Conservation (phyloP, 164 flowering plant species). For the Paratinospora sagittata region DNA sequence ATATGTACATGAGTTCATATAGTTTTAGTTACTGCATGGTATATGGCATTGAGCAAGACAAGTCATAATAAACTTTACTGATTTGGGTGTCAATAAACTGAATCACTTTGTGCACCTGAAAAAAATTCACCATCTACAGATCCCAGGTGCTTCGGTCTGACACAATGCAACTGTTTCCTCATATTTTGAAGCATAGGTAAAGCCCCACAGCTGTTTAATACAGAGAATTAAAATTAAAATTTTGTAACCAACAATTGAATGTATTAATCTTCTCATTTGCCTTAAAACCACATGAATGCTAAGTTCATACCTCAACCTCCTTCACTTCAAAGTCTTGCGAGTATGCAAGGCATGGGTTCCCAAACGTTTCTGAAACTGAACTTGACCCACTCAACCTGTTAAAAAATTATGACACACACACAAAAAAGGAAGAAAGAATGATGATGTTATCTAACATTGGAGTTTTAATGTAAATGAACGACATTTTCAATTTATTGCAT, state of each 20-base stretch:
- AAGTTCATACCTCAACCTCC: slow-evolving; percentile 74
- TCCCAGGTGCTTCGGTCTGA: slow-evolving; percentile 67
- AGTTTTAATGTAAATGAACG: background rate
- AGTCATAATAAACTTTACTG: too few species aligned
- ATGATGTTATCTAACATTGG: background rate
- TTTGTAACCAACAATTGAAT: background rate
- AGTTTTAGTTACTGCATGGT: background rate
- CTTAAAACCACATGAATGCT: background rate
- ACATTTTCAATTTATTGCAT: background rate
- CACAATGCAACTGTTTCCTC: slow-evolving; percentile 62
- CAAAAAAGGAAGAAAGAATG: slow-evolving; percentile 1
- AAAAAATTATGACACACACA: slow-evolving; percentile 2
- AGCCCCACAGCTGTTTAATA: slow-evolving; percentile 84
- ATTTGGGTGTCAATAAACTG: too few species aligned
- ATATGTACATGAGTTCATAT: slow-evolving; percentile 1
- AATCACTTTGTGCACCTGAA: background rate
- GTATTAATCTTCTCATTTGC: background rate
- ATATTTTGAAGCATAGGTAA: slow-evolving; percentile 68
- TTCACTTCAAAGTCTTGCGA: slow-evolving; percentile 77
- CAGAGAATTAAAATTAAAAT: background rate
- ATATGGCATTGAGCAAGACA: background rate
- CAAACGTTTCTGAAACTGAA: slow-evolving; percentile 88
- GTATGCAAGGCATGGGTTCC: slow-evolving; percentile 79
- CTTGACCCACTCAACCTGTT: slow-evolving; percentile 82
- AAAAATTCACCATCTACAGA: slow-evolving; percentile 60